A percentile compares a stretch with the other conserved stretches of the same genome.
These are phyloP conservation scores for Salix suchowensis DNA, from an alignment of 345 rosid species.

Conservation along the genomic window DNA sequence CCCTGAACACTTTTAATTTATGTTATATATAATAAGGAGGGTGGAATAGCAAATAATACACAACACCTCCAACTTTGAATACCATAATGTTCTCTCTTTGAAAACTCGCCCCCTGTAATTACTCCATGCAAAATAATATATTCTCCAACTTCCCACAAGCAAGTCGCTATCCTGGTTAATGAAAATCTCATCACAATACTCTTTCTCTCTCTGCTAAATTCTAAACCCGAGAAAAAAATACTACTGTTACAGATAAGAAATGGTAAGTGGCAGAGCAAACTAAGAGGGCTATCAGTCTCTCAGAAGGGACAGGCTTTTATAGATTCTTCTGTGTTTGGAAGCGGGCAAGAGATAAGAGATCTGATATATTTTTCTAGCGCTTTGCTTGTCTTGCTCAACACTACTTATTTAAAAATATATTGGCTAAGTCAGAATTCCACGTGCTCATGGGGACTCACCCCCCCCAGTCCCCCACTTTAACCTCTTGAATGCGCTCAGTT, in stretches of 20 bases:
- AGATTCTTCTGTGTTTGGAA: conserved; percentile 13
- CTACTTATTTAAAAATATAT: not conserved
- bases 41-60: too few species aligned
- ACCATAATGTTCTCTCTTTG: too few species aligned
- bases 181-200: not conserved
- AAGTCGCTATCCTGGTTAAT: too few species aligned
- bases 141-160: too few species aligned
- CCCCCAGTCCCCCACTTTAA: conserved; percentile 15
- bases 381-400: conserved; percentile 17
- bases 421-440: conserved; percentile 35
- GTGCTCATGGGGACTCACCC: conserved; percentile 27
- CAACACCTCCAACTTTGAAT: too few species aligned
- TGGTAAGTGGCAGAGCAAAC: not conserved
- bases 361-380: not conserved
- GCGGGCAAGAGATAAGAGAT: not conserved
- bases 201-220: not conserved
- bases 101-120: too few species aligned
- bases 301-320: not conserved
- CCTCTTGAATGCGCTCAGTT: conserved; percentile 13
- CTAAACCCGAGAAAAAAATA: not conserved
- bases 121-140: too few species aligned
- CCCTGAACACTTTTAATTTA: too few species aligned
- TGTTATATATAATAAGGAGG: too few species aligned
- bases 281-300: not conserved
- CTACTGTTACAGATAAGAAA: not conserved